Percentiles rank a stretch among this genome's conserved stretches.
These are phyloP conservation scores for Saturnispora ahearnii DNA, from an alignment of 805 yeast species.

Conservation along the genomic window DNA sequence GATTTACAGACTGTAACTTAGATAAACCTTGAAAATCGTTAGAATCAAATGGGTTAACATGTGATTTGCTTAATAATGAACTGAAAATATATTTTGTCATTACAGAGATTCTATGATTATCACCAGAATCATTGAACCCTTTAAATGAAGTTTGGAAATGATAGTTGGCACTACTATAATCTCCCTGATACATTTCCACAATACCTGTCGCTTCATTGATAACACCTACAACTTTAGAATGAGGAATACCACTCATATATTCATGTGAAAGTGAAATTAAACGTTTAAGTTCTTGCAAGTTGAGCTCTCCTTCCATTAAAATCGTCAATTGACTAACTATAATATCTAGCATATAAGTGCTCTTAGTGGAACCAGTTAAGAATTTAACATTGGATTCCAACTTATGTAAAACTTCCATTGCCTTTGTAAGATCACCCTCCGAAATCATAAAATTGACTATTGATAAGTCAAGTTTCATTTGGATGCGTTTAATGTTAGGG, in stretches of 20 bases:
- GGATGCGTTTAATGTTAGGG: slow-evolving; percentile 30
- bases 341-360: slow-evolving; percentile 48
- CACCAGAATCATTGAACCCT: slow-evolving; percentile 48
- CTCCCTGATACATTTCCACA: slow-evolving; percentile 49
- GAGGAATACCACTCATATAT: slow-evolving; percentile 58
- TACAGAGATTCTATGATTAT: slow-evolving; percentile 45
- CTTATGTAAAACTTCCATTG: slow-evolving; percentile 27
- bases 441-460: slow-evolving; percentile 32
- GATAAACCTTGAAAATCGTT: slow-evolving; percentile 47
- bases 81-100: slow-evolving; percentile 55
- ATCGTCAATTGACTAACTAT: slow-evolving; percentile 59
- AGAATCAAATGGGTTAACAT: slow-evolving; percentile 62
- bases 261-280: slow-evolving; percentile 40
- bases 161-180: slow-evolving; percentile 46
- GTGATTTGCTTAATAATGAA: slow-evolving; percentile 53
- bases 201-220: slow-evolving; percentile 71
- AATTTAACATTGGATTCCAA: slow-evolving; percentile 32
- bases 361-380: slow-evolving; percentile 37
- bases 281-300: slow-evolving; percentile 31
- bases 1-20: slow-evolving; percentile 14
- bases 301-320: slow-evolving; percentile 31
- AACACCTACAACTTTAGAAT: slow-evolving; percentile 67
- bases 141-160: slow-evolving; percentile 43
- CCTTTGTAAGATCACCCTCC: slow-evolving; percentile 24
- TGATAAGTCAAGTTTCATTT: slow-evolving; percentile 40